Evolutionary conservation across 2,329 filamentous ascomycete species (phyloP).

Genomic region (Parasarocladium wereldwijsianum): DNA sequence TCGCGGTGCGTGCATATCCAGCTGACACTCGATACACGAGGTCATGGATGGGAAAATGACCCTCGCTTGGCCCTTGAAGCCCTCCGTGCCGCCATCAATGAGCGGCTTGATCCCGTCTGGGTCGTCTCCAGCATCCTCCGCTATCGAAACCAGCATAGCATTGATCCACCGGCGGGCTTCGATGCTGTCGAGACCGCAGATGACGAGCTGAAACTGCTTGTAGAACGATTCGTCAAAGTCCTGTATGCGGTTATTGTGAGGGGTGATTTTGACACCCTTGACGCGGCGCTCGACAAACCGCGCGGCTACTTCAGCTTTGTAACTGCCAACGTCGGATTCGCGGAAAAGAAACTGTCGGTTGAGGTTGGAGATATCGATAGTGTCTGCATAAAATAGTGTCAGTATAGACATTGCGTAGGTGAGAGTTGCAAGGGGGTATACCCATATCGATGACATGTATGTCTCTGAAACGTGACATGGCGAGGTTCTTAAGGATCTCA

Average conservation of each 20-base stretch:
- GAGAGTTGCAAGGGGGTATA: slow-evolving; percentile 17
- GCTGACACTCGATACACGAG: slow-evolving; percentile 93
- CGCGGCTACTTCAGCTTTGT: slow-evolving; percentile 86
- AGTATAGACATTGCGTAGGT: neutral
- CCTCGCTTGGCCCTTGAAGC: slow-evolving; percentile 92
- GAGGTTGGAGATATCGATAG: slow-evolving; percentile 94
- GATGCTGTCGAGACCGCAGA: slow-evolving; percentile 92
- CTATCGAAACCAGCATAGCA: slow-evolving; percentile 77
- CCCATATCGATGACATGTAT: slow-evolving; percentile 99
- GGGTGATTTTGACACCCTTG: slow-evolving; percentile 80
- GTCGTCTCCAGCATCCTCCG: slow-evolving; percentile 54
- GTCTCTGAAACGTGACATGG: slow-evolving; percentile 86
- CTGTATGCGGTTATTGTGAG: slow-evolving; percentile 89
- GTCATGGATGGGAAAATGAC: slow-evolving; percentile 87
- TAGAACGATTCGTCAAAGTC: slow-evolving; percentile 96
- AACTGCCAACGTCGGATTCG: slow-evolving; percentile 77
- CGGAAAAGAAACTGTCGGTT: slow-evolving; percentile 97
- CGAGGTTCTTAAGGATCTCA: slow-evolving; percentile 92
- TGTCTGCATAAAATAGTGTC: slow-evolving; percentile 41
- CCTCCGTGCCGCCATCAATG: slow-evolving; percentile 93
- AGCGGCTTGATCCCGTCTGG: slow-evolving; percentile 82
- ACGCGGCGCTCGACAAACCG: slow-evolving; percentile 82
- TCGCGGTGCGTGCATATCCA: slow-evolving; percentile 96
- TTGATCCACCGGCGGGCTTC: slow-evolving; percentile 99
- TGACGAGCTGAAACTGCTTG: slow-evolving; percentile 86